phyloP scores from a whole-genome alignment of 352 stramenopile genomes.

The Ophiocytium majus region DNA sequence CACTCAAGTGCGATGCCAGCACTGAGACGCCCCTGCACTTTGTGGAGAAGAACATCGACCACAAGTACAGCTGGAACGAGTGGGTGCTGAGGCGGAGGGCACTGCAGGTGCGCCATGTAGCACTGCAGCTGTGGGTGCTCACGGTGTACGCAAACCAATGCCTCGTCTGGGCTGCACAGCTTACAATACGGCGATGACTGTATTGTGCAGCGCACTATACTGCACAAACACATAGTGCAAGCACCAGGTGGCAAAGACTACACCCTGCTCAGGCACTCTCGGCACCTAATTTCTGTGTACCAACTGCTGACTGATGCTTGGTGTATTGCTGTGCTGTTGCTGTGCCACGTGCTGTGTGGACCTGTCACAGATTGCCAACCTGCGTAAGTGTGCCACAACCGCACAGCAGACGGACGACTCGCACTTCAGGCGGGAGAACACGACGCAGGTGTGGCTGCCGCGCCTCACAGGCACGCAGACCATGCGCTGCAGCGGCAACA shows the following conservation, averaged over 20 bases:
- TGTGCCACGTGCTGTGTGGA: too few species aligned
- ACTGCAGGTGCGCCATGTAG: constrained; percentile 60
- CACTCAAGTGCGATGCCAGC: constrained; percentile 71
- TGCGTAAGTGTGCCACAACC: constrained; percentile 79
- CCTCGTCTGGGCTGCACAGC: too few species aligned
- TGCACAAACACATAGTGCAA: too few species aligned
- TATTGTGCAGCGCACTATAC: too few species aligned
- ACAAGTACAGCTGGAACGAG: constrained; percentile 89
- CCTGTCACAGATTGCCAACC: constrained; percentile 80
- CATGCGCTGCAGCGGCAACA: constrained; percentile 70
- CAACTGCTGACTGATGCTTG: too few species aligned
- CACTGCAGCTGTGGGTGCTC: too few species aligned
- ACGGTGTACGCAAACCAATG: too few species aligned
- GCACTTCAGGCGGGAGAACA: constrained; percentile 76
- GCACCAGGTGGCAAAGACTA: too few species aligned
- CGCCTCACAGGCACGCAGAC: constrained; percentile 72
- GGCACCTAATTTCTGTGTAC: too few species aligned
- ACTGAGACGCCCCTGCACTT: constrained; percentile 86
- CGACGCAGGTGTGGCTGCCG: constrained; percentile 71
- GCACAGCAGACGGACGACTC: constrained; percentile 79
- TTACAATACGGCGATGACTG: too few species aligned
- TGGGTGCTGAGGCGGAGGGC: constrained; percentile 81
- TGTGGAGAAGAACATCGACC: constrained; percentile 81
- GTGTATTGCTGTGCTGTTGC: too few species aligned
- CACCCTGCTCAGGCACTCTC: too few species aligned